Conservation (phyloP, 2,329 filamentous ascomycete genomes). For the Coniochaeta hoffmannii region DNA sequence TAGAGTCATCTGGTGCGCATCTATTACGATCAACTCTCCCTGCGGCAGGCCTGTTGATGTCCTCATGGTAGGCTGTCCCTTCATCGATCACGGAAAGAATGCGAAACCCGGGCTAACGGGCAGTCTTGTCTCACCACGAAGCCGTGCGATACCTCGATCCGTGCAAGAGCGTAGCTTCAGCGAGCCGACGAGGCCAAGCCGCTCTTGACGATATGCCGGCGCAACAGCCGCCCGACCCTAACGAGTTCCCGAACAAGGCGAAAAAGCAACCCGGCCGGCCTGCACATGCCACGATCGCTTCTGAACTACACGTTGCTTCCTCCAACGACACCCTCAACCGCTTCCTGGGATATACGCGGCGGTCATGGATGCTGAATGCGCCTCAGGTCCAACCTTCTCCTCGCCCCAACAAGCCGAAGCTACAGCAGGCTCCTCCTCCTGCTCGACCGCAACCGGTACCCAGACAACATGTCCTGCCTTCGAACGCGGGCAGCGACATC, state of each 20-base stretch:
- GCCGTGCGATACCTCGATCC: not conserved
- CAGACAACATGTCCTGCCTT: slow-evolving; percentile 1
- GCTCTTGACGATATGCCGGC: not conserved
- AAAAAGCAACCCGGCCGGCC: not conserved
- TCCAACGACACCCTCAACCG: slow-evolving; percentile 17
- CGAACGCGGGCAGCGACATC: not conserved
- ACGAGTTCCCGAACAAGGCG: not conserved
- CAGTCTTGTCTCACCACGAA: not conserved
- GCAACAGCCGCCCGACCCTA: not conserved
- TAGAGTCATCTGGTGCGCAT: not conserved
- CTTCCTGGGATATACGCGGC: slow-evolving; percentile 15
- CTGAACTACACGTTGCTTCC: slow-evolving; percentile 7
- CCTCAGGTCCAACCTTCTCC: slow-evolving; percentile 8
- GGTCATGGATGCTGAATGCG: slow-evolving; percentile 14
- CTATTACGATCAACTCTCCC: not conserved
- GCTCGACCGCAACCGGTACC: not conserved
- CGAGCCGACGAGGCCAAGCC: not conserved
- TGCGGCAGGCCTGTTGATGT: not conserved
- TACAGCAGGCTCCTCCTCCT: slow-evolving; percentile 1
- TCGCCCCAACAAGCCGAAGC: not conserved
- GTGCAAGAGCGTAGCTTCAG: not conserved
- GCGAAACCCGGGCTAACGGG: not conserved
- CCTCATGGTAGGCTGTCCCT: not conserved
- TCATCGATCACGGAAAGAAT: not conserved
- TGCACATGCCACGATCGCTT: not conserved